Evolutionary conservation across 2,329 filamentous ascomycete genomes (phyloP), one percentile per base, ranked within the genome.

Genomic region (Verticillium dahliae): DNA sequence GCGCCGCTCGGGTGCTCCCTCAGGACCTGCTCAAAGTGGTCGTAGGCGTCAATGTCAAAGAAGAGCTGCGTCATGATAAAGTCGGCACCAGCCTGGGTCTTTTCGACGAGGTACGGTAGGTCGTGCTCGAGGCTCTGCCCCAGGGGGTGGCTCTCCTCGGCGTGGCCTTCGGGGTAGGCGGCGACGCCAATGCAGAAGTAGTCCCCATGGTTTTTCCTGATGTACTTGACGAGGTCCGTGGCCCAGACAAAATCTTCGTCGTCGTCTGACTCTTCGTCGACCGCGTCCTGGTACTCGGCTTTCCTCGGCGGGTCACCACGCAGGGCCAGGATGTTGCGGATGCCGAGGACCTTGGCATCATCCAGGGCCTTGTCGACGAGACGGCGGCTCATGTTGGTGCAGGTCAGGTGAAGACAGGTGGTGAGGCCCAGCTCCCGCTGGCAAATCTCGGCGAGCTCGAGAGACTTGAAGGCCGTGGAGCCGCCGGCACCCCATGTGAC

Each of bases 31-130:
- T 98, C 94, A 70, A 96, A 98, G 38, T 80, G 80, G 61, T 88
- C 84, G 72, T 96, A 99, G 18, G 91, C 91, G 3, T 90, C 82
- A 31, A 92, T 84, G 71, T 98, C 92, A 74, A 97, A 99, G 76
- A 97, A 98, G 9, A 99, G 82, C 75, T 99, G 95, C 1, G 95
- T 98, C 91, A 99, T 97, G 75, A 99, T 90, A 72, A 99, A 99
- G 76, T 98, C 93, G 58, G 93, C 95, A 1, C 95, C 95, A 3
- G 95, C 95, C 68, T 89, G 82, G 1, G 89, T 90, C 81, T 99
- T 99, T 67, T 97, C 92, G 11, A 96, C 85, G 60, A 99, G 81
- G 70, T 90, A 96, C 0, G 93, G 91, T 62, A 99, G 77, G 75
- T 99, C 95, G 65, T 90, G 84, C 69, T 96, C 91, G 41, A 88